These are phyloP conservation scores for Grammothele lineata DNA, from an alignment of 768 basidiomycete species.

Conservation along the genomic window DNA sequence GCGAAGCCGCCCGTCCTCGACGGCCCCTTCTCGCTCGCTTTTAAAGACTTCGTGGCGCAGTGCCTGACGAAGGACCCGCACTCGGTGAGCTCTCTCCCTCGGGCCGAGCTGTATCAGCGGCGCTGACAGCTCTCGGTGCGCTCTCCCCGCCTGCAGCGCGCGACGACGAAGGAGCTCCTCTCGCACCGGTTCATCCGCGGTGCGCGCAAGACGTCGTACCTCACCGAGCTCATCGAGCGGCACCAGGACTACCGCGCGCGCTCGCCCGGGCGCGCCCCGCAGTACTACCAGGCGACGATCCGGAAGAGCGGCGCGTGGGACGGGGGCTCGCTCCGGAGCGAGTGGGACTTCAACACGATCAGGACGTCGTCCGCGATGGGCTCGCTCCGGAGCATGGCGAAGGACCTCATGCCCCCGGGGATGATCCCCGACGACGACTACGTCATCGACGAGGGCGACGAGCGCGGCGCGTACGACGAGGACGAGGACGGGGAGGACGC, in stretches of 20 bases:
- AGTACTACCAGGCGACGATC: slow-evolving; percentile 53
- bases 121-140: slow-evolving; percentile 6
- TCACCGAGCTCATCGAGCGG: slow-evolving; percentile 86
- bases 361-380: slow-evolving; percentile 71
- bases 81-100: slow-evolving; percentile 42
- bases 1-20: slow-evolving; percentile 91
- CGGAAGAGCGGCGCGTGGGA: slow-evolving; percentile 66
- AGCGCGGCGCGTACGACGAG: slow-evolving; percentile 34
- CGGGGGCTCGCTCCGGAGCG: slow-evolving; percentile 79
- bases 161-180: slow-evolving; percentile 86
- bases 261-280: slow-evolving; percentile 47
- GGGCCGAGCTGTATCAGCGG: background rate
- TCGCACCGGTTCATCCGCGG: slow-evolving; percentile 89
- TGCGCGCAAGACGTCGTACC: slow-evolving; percentile 77
- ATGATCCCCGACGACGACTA: slow-evolving; percentile 50
- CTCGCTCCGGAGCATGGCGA: slow-evolving; percentile 68
- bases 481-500: slow-evolving; percentile 34
- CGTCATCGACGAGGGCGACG: too few species aligned
- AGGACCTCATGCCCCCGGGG: slow-evolving; percentile 53
- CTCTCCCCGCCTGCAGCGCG: too few species aligned
- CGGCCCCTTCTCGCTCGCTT: slow-evolving; percentile 75
- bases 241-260: slow-evolving; percentile 72
- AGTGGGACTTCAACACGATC: slow-evolving; percentile 95
- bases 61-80: slow-evolving; percentile 93
- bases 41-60: slow-evolving; percentile 88